Percentiles rank a stretch among this genome's conserved stretches.
phyloP scores from a whole-genome alignment of 2,329 filamentous ascomycete genomes.

The Trichoderma koningii region DNA sequence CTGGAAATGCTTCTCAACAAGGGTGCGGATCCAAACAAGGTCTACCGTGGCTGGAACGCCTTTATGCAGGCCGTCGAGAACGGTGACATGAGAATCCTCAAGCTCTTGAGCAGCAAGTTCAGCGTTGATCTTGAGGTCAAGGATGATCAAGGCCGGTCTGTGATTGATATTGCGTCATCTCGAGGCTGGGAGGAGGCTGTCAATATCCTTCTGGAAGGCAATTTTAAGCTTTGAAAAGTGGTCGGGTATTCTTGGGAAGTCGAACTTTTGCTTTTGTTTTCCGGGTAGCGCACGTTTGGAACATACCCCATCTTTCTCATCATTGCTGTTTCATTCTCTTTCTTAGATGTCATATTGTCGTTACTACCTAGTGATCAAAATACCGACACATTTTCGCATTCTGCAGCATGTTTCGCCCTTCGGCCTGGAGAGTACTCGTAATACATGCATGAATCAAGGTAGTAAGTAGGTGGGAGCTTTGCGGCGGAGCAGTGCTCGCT shows the following conservation, averaged over 20 bases:
- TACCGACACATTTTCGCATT: too few relatives aligned
- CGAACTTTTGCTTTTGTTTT: neutral
- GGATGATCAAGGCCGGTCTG: conserved; percentile 57
- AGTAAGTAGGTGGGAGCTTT: too few relatives aligned
- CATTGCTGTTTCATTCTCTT: neutral
- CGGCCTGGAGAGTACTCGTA: too few relatives aligned
- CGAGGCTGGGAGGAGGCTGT: conserved; percentile 62
- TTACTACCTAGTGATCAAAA: neutral
- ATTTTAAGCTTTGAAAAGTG: conserved; percentile 14
- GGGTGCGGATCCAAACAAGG: conserved; percentile 68
- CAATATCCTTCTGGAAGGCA: conserved; percentile 49
- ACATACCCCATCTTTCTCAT: neutral
- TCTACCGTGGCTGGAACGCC: conserved; percentile 67
- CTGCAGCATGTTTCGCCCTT: too few relatives aligned
- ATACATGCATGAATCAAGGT: too few relatives aligned
- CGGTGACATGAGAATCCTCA: conserved; percentile 57
- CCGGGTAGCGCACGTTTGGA: conserved; percentile 3
- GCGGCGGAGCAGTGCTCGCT: neutral
- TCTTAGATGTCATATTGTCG: neutral
- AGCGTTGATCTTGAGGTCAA: conserved; percentile 54
- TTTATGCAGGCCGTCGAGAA: conserved; percentile 68
- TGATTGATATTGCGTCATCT: conserved; percentile 59
- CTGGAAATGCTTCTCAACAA: conserved; percentile 63
- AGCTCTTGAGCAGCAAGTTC: conserved; percentile 51
- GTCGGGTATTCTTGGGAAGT: neutral